Evolutionary conservation across 305 asterid species (phyloP).

Genomic region (Fraxinus greggii): DNA sequence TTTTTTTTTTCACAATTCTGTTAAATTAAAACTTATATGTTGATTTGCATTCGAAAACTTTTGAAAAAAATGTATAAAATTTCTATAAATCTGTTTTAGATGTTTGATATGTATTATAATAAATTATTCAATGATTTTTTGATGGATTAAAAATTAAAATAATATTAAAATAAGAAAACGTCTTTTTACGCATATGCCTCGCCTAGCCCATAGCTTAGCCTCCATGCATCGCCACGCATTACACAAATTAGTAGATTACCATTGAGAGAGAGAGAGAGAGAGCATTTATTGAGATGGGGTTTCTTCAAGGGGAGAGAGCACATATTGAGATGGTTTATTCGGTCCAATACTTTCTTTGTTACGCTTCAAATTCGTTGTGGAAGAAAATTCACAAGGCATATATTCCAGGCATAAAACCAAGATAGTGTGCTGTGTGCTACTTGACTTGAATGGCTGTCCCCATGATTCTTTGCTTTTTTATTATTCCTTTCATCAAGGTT

Average conservation of each 20-base stretch:
- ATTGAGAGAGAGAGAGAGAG: background rate
- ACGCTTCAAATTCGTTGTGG: conserved; percentile 3
- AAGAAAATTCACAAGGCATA: background rate
- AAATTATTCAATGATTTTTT: no score
- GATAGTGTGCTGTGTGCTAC: background rate
- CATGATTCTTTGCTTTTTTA: background rate
- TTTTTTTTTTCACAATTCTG: no score
- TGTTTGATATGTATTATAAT: no score
- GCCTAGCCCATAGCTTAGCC: no score
- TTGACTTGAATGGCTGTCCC: background rate
- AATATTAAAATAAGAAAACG: no score
- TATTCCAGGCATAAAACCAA: background rate
- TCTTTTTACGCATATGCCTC: no score
- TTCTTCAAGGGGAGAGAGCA: background rate
- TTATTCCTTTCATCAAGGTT: background rate
- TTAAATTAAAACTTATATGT: no score
- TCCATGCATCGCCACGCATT: no score
- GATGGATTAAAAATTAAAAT: no score
- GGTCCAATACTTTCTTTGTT: background rate
- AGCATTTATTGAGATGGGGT: background rate
- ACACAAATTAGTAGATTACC: background rate
- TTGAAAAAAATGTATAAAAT: no score
- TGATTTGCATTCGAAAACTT: no score
- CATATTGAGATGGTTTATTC: conserved; percentile 8
- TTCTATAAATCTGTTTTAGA: no score